These are phyloP conservation scores for Moniliophthora roreri DNA, from an alignment of 1,284 basidiomycete genomes.

Conservation along the genomic window DNA sequence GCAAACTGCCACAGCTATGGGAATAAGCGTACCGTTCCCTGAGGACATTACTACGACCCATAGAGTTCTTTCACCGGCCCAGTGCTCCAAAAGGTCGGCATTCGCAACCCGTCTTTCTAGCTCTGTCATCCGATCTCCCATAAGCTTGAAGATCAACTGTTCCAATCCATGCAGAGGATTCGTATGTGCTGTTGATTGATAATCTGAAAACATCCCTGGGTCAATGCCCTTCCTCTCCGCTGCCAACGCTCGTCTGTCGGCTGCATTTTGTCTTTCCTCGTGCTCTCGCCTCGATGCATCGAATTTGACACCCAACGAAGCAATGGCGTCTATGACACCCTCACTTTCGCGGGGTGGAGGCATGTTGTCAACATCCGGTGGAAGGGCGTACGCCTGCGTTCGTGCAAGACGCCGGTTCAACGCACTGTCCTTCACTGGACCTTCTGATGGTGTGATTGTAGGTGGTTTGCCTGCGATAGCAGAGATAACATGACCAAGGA, in stretches of 20 bases:
- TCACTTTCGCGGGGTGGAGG: slow-evolving; percentile 17
- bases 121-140: not conserved
- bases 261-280: slow-evolving; percentile 17
- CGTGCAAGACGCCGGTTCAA: slow-evolving; percentile 12
- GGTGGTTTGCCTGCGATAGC: slow-evolving; percentile 18
- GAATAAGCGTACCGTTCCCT: slow-evolving; percentile 10
- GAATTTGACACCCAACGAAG: slow-evolving; percentile 19
- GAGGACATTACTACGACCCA: slow-evolving; percentile 24
- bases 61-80: slow-evolving; percentile 17
- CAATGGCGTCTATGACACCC: slow-evolving; percentile 20
- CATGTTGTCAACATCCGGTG: slow-evolving; percentile 14
- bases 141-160: not conserved
- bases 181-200: not conserved
- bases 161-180: not conserved
- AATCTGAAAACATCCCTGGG: slow-evolving; percentile 1
- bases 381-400: slow-evolving; percentile 15
- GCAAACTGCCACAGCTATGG: not conserved
- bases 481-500: slow-evolving; percentile 6
- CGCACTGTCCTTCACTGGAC: not conserved
- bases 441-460: slow-evolving; percentile 2
- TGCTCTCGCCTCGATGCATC: slow-evolving; percentile 14
- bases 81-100: slow-evolving; percentile 22
- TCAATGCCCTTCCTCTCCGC: slow-evolving; percentile 6
- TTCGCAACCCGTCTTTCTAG: slow-evolving; percentile 18
- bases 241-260: slow-evolving; percentile 10